These are phyloP conservation scores for Musa itinerans DNA, from an alignment of 176 grass and related monocot genomes.

Conservation along the genomic window DNA sequence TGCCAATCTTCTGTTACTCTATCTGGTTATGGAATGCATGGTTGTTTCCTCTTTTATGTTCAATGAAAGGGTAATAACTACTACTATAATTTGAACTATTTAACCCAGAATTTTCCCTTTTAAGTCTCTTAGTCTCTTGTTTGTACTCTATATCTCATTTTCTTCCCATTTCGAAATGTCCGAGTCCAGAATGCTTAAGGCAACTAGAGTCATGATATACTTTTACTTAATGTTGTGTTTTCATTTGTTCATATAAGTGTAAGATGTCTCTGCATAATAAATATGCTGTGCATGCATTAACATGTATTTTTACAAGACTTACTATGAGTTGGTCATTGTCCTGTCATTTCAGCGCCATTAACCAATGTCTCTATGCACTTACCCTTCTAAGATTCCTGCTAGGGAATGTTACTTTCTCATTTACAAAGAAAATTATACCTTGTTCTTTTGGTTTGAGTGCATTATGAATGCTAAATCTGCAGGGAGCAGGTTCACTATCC, in stretches of 20 bases:
- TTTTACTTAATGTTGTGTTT: not conserved
- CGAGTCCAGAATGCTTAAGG: too few species aligned
- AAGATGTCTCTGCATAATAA: not conserved
- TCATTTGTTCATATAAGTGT: not conserved
- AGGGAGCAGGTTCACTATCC: slow-evolving; percentile 60
- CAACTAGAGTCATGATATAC: too few species aligned
- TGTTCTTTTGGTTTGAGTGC: not conserved
- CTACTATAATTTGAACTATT: not conserved
- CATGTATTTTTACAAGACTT: not conserved
- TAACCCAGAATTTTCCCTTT: not conserved
- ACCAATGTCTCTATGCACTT: not conserved
- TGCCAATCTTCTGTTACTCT: slow-evolving; percentile 2
- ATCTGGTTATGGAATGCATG: not conserved
- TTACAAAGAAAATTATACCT: not conserved
- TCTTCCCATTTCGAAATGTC: not conserved
- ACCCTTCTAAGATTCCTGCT: not conserved
- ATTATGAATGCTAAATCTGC: slow-evolving; percentile 27
- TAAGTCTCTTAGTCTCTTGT: not conserved
- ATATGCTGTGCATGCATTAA: not conserved
- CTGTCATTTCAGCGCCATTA: not conserved
- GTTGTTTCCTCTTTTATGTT: not conserved
- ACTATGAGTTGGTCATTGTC: not conserved
- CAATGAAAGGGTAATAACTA: not conserved
- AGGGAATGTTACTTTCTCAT: not conserved
- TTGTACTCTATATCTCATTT: not conserved